phyloP scores from a whole-genome alignment of 1,284 basidiomycete species.

The Trichosporon ovoides region DNA sequence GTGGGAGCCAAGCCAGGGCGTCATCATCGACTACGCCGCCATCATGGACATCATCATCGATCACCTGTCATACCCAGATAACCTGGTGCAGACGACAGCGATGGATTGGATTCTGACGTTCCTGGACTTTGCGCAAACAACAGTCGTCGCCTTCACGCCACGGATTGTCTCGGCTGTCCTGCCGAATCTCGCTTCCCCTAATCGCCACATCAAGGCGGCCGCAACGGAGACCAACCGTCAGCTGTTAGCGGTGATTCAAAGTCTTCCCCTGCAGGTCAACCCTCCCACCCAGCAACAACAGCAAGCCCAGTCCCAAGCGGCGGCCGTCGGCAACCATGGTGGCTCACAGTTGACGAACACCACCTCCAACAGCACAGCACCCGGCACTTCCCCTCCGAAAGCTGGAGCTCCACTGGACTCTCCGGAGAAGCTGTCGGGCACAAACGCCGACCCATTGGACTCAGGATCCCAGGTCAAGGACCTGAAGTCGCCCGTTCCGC shows the following conservation, averaged over 20 bases:
- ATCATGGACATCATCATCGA: slow-evolving; percentile 93
- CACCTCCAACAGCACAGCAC: background rate
- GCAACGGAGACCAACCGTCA: slow-evolving; percentile 82
- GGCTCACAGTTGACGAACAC: background rate
- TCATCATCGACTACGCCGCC: slow-evolving; percentile 81
- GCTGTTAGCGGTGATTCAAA: slow-evolving; percentile 78
- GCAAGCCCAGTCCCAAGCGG: background rate
- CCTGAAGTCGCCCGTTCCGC: slow-evolving; percentile 38
- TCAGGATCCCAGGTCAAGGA: background rate
- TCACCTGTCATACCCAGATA: slow-evolving; percentile 76
- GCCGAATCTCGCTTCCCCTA: slow-evolving; percentile 73
- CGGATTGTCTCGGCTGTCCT: slow-evolving; percentile 86
- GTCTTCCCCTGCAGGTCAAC: slow-evolving; percentile 62
- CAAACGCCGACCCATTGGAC: background rate
- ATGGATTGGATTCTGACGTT: slow-evolving; percentile 91
- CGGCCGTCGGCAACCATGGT: background rate
- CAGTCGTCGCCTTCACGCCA: slow-evolving; percentile 91
- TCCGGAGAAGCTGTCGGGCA: background rate
- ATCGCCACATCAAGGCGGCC: slow-evolving; percentile 75
- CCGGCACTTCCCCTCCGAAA: background rate
- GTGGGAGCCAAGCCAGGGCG: slow-evolving; percentile 90
- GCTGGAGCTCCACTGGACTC: background rate
- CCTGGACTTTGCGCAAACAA: slow-evolving; percentile 77
- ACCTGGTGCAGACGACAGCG: slow-evolving; percentile 81
- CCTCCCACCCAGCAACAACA: slow-evolving; percentile 19